A percentile compares a stretch with the other conserved stretches of the same genome.
Evolutionary conservation across 2,329 filamentous ascomycete genomes (phyloP).

Genomic region (Emydomyces testavorans): DNA sequence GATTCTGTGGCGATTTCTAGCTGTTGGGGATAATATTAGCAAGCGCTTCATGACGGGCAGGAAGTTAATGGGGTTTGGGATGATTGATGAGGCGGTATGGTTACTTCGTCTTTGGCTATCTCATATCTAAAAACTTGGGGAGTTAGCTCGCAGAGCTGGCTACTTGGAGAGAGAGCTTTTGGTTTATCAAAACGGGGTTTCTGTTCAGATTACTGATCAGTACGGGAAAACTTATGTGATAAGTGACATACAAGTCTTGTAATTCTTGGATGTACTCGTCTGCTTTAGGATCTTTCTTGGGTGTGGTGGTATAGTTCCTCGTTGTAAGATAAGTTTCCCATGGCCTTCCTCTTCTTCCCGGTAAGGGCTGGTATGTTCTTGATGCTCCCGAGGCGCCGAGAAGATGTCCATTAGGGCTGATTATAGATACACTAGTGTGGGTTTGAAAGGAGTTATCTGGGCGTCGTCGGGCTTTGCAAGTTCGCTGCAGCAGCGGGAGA

Average conservation of each 20-base stretch:
- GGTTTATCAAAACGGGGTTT: not conserved
- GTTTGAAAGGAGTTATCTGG: no score
- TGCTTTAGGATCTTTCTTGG: conserved; percentile 2
- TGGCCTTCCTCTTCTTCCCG: no score
- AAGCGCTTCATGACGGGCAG: no score
- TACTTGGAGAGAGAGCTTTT: not conserved
- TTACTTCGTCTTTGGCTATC: conserved; percentile 36
- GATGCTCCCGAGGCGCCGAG: no score
- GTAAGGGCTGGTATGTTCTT: no score
- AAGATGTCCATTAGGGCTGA: no score
- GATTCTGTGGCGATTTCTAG: conserved; percentile 41
- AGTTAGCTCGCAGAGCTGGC: conserved; percentile 2
- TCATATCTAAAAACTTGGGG: conserved; percentile 30
- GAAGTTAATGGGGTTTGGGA: no score
- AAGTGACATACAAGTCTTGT: conserved; percentile 15
- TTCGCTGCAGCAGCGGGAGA: no score
- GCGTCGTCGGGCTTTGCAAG: no score
- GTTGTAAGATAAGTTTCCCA: not conserved
- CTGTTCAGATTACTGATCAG: not conserved
- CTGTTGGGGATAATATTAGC: conserved; percentile 1
- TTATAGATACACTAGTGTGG: no score
- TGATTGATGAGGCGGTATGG: no score
- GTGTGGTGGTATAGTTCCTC: not conserved
- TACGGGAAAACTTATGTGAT: not conserved
- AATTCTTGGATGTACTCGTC: conserved; percentile 17